Base-by-base conservation (phyloP, 1,284 basidiomycete genomes). In the Moesziomyces parantarcticus region DNA sequence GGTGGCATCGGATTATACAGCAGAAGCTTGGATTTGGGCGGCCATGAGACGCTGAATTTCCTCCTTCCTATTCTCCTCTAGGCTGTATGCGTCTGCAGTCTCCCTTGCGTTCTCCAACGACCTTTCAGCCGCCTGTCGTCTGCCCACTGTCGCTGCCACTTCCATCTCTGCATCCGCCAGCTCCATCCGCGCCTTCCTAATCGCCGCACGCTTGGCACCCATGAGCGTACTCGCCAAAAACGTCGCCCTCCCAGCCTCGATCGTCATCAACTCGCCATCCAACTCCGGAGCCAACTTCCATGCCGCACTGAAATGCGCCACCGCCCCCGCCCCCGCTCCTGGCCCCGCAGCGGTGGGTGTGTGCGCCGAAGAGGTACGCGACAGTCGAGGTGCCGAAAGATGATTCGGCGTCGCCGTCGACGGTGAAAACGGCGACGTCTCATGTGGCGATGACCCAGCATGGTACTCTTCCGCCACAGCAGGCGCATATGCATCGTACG, bases 51-150 rank as follows among this genome's bases (percentile, higher is more conserved):
- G 21, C 43, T 51, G 48, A 25, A 63, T 43, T 18, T 72, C 58
- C 26, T 72, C 69, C 49, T 72, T 72, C 18, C 69, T 18, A 32
- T 72, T 72, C 44, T 72, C 69, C 50, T 66, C 69, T 20, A 72
- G 39, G 40, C 63, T 66, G 26, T 72, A 72, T 2, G 58, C 59
- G 23, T 72, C 69, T 10, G 69, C 69, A 0, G 69, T 62, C 26
- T 72, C 69, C 21, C 39, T 45, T 5, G 69, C 69, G 9, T 55
- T 50, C 9, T 72, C 69, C 21, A 72, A 22, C 20, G 59, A 44
- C 16, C 26, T 43, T 14, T 66, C 69, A 1, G 59, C 55, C 5
- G 69, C 52, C 2, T 6, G 8, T 6, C 51, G 23, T n/a, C 56
- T 23, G 3, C 25, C 45, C 0, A 3, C 40, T 6, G 56, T 56